Evolutionary conservation across 2,329 filamentous ascomycete genomes (phyloP), one percentile per base, ranked within the genome.

Genomic region (Dendrostoma leiphaemia): DNA sequence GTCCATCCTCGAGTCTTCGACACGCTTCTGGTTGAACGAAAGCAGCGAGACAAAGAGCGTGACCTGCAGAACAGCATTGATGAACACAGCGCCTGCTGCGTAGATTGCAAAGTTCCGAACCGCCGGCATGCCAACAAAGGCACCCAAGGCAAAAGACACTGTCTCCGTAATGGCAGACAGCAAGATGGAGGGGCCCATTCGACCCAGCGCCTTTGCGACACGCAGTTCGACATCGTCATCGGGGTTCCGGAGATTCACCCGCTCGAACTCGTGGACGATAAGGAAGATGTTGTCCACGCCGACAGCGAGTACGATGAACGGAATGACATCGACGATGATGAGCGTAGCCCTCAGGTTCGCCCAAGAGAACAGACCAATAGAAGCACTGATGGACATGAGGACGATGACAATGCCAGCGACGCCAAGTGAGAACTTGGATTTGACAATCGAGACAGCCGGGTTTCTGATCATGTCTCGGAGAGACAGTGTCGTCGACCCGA

Each of bases 281-380:
- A 99, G 77, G 74, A 99, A 99, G 64, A 99, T 97, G 67, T 99
- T 99, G 79, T 99, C 94, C 3, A 99, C 95, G 43, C 94, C 94
- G 26, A 99, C 92, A 12, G 94, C 94, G 19, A 99, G 76, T 9
- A 99, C 93, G 60, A 99, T 86, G 71, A 99, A 99, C 0, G 94
- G 94, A 60, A 99, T 99, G 58, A 99, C 94, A 67, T 99, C 94
- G 4, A 95, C 93, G 58, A 99, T 99, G 65, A 99, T 99, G 61
- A 99, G 77, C 0, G 94, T 99, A 13, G 93, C 94, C 72, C 96
- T 97, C 65, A 99, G 83, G 1, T 92, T 92, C 34, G 85, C 82
- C 68, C 91, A 94, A 1, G 94, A 96, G 67, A 97, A 99, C 38
- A 99, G 77, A 0, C 94, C 94, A 50, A 99, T 93, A 0, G 93